These are phyloP conservation scores for Amylocarpus encephaloides DNA, from an alignment of 2,329 filamentous ascomycete genomes.

Conservation along the genomic window DNA sequence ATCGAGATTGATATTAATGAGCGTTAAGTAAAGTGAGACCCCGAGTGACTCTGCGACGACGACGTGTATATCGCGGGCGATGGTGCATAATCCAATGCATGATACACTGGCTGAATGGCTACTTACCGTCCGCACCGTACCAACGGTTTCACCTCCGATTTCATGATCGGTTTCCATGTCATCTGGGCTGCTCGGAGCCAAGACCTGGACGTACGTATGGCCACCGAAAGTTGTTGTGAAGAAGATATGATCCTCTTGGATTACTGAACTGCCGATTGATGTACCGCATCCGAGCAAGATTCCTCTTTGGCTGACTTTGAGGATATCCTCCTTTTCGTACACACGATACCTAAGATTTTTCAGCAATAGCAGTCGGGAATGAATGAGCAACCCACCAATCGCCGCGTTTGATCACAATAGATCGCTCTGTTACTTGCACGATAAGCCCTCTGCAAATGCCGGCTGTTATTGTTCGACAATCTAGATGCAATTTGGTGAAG, in stretches of 20 bases:
- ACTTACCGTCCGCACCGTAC: conserved; percentile 13
- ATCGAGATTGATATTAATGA: conserved; percentile 13
- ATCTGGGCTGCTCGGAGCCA: conserved; percentile 8
- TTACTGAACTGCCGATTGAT: conserved; percentile 21
- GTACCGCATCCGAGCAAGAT: conserved; percentile 6
- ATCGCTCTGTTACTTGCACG: conserved; percentile 49
- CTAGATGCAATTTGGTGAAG: conserved; percentile 43
- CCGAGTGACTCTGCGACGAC: conserved; percentile 19
- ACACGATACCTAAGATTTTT: conserved; percentile 10
- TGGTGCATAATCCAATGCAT: conserved; percentile 13
- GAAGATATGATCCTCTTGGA: conserved; percentile 19
- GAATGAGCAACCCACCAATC: background rate
- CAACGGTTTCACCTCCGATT: background rate
- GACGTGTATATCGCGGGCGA: conserved; percentile 10
- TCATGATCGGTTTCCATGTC: conserved; percentile 11
- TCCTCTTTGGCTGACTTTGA: conserved; percentile 6
- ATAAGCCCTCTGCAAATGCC: conserved; percentile 34
- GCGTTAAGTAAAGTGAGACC: conserved; percentile 13
- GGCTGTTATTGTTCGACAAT: conserved; percentile 46
- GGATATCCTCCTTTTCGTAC: conserved; percentile 11
- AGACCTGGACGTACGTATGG: conserved; percentile 15
- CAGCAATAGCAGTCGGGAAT: background rate
- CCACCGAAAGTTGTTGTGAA: conserved; percentile 21
- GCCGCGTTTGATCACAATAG: conserved; percentile 22
- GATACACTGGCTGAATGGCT: conserved; percentile 16